These are phyloP conservation scores for Tylopilus sp. DNA, from an alignment of 768 basidiomycete genomes.

Conservation along the genomic window DNA sequence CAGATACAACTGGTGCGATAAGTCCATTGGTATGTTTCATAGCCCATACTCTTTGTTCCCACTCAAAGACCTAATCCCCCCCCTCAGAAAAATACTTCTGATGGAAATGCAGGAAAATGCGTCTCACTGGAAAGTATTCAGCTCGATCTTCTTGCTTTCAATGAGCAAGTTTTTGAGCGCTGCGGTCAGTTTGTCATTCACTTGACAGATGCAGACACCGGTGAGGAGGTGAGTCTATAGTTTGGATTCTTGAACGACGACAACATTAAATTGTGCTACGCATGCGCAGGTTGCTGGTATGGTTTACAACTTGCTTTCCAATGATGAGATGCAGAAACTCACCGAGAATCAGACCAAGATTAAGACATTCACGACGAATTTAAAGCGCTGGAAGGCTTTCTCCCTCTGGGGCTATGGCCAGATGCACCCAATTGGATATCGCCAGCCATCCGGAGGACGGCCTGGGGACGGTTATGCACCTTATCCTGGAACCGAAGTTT, in stretches of 20 bases:
- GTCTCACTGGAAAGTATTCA: fast-evolving
- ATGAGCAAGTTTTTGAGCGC: neutral
- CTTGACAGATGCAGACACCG: neutral
- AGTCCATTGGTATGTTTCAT: neutral
- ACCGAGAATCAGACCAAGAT: slow-evolving; percentile 3
- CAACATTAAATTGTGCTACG: neutral
- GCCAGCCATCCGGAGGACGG: neutral
- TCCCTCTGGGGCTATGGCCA: neutral
- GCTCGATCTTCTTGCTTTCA: fast-evolving
- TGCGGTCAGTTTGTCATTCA: neutral
- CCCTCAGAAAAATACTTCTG: neutral
- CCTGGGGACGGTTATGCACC: neutral
- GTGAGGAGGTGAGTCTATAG: neutral
- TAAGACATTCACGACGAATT: neutral
- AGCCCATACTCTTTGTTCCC: neutral
- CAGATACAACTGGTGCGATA: neutral
- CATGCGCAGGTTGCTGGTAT: neutral
- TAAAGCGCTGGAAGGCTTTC: neutral
- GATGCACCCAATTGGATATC: neutral
- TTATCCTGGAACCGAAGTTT: neutral
- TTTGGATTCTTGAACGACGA: neutral
- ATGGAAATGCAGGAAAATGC: no score
- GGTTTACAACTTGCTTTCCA: neutral
- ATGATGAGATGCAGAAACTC: neutral
- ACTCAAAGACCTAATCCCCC: no score